Conservation (phyloP, 306 rosid species). For the Castanopsis chinensis region DNA sequence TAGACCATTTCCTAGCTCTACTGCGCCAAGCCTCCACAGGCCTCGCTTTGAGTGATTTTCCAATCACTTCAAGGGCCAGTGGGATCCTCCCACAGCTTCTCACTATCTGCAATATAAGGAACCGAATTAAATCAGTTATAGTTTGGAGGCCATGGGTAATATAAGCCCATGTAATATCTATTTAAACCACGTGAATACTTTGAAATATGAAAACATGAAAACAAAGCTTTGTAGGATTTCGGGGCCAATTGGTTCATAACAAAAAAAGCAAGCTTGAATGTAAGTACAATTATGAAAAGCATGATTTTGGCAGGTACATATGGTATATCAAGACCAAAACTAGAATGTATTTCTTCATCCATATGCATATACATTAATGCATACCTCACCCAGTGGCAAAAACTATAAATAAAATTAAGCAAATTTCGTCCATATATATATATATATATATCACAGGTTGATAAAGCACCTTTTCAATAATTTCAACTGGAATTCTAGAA, state of each 20-base stretch:
- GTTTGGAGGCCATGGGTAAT: too few relatives aligned
- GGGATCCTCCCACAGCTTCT: conserved; percentile 47
- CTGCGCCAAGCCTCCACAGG: conserved; percentile 36
- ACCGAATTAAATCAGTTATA: not conserved
- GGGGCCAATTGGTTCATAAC: not conserved
- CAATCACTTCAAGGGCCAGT: conserved; percentile 42
- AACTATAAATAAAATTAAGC: too few relatives aligned
- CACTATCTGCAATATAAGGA: conserved; percentile 41
- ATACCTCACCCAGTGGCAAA: not conserved
- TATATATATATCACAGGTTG: too few relatives aligned
- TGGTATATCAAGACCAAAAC: too few relatives aligned
- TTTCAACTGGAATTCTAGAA: too few relatives aligned
- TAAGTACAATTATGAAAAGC: too few relatives aligned
- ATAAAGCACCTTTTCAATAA: too few relatives aligned
- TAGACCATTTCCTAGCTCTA: conserved; percentile 24
- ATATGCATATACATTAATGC: too few relatives aligned
- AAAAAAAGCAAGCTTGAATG: too few relatives aligned
- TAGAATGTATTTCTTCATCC: too few relatives aligned
- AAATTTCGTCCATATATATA: too few relatives aligned
- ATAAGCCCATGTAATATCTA: not conserved
- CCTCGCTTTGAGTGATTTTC: conserved; percentile 32
- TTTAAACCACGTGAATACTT: not conserved
- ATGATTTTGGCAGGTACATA: too few relatives aligned
- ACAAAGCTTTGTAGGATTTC: not conserved
- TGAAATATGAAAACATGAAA: not conserved